These are phyloP conservation scores for Piper betle DNA, from an alignment of 164 flowering plant genomes.

Conservation along the genomic window DNA sequence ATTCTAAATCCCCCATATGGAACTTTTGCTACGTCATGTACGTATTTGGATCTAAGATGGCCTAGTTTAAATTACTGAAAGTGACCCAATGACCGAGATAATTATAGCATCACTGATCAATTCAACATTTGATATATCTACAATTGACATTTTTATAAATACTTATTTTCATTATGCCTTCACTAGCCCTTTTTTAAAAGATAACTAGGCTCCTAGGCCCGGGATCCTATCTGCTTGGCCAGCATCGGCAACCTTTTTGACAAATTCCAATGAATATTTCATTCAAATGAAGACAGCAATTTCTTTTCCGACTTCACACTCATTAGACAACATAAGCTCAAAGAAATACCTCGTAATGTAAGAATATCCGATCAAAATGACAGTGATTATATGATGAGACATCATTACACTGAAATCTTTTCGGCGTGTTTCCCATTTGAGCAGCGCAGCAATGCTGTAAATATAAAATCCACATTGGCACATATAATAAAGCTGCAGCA, in stretches of 20 bases:
- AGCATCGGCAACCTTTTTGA: too few relatives aligned
- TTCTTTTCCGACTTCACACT: too few relatives aligned
- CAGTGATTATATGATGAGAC: conserved; percentile 89
- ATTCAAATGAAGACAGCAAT: too few relatives aligned
- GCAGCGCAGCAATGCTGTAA: conserved; percentile 72
- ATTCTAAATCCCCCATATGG: not conserved
- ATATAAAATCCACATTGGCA: conserved; percentile 93
- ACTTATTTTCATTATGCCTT: too few relatives aligned
- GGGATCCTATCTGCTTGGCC: too few relatives aligned
- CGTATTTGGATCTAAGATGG: not conserved
- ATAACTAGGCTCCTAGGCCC: too few relatives aligned
- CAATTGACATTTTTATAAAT: too few relatives aligned
- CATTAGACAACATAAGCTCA: not conserved
- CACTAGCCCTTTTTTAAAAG: too few relatives aligned
- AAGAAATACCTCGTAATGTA: conserved; percentile 51
- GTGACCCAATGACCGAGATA: too few relatives aligned
- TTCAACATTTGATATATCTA: too few relatives aligned
- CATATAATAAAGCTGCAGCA: conserved; percentile 65
- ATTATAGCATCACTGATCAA: too few relatives aligned
- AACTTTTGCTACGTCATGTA: not conserved
- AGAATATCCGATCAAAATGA: conserved; percentile 54
- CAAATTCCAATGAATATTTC: too few relatives aligned
- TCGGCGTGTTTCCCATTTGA: conserved; percentile 87
- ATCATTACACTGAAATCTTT: conserved; percentile 92
- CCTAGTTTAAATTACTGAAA: not conserved